Evolutionary conservation across 2,329 filamentous ascomycete genomes (phyloP), one percentile per base, ranked within the genome.

Genomic region (Fusarium ambrosium): DNA sequence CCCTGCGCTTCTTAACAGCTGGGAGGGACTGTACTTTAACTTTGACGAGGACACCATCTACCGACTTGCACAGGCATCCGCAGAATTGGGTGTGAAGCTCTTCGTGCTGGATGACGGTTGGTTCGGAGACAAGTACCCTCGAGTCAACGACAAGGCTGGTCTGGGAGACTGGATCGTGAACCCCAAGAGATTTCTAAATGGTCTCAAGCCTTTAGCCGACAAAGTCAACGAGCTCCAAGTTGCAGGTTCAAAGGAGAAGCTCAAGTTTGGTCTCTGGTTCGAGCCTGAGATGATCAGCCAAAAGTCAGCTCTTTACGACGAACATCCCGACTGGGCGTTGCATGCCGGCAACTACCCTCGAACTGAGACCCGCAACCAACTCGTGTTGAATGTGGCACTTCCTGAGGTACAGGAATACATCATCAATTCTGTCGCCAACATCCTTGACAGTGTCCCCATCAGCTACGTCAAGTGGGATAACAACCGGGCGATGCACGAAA

Each of bases 231-330:
- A 84, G 9, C 84, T 91, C 7, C 83, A 85, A 4, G 85, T 86
- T 0, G 80, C 84, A 3, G 86, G 88, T 34, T 84, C 87, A 0
- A 84, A 63, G 0, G 82, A 84, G 0, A 84, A 87, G 2, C 79
- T 93, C 56, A 84, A 86, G 14, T 93, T 93, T 72, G 91, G 91
- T 18, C 85, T 93, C 4, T 93, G 91, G 91, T 85, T 93, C 3
- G 91, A 93, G 78, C 91, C 90, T 0, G 91, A 93, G 75, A 93
- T 93, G 91, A 87, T 92, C 60, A 92, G 90, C 66, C 88, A 89
- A 2, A 88, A 90, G 63, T 92, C 91, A 0, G 87, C 84, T 3
- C 83, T 93, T 2, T 93, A 92, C 78, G 80, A 86, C 1, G 82
- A 89, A 53, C 91, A 93, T 72, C 91, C 91, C 0, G 90, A 92